phyloP scores from a whole-genome alignment of 192 early-diverging fungal genomes.

The Umbelopsis vinacea region DNA sequence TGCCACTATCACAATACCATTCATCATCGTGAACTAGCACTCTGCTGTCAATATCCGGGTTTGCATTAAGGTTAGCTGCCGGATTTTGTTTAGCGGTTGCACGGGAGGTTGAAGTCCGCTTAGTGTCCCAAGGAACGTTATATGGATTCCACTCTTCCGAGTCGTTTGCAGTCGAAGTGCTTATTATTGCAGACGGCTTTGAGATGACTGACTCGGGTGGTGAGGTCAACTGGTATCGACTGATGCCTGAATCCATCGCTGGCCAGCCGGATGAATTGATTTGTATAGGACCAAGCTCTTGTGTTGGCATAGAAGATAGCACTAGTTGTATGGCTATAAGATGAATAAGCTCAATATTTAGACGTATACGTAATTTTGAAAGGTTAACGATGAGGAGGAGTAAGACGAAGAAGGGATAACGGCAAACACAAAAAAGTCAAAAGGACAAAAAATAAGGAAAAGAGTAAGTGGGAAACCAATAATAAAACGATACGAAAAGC shows the following conservation, averaged over 20 bases:
- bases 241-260: slow-evolving; percentile 6
- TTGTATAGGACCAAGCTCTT: not conserved
- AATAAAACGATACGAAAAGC: not conserved
- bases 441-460: not conserved
- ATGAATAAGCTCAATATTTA: not conserved
- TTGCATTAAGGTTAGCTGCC: not conserved
- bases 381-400: not conserved
- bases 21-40: not conserved
- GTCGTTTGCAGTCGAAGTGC: not conserved
- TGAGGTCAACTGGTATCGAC: not conserved
- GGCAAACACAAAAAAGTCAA: too few species aligned
- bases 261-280: slow-evolving; percentile 7
- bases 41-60: slow-evolving; percentile 1
- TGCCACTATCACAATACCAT: slow-evolving; percentile 17
- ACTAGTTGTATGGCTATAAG: not conserved
- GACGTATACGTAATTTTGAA: not conserved
- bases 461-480: not conserved
- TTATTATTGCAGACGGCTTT: not conserved
- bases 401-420: not conserved
- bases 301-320: not conserved
- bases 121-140: slow-evolving; percentile 17
- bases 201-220: not conserved
- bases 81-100: not conserved
- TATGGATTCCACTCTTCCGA: slow-evolving; percentile 6
- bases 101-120: not conserved